Base-by-base conservation (phyloP, 2,329 filamentous ascomycete species). In the Cryphonectria parasitica region DNA sequence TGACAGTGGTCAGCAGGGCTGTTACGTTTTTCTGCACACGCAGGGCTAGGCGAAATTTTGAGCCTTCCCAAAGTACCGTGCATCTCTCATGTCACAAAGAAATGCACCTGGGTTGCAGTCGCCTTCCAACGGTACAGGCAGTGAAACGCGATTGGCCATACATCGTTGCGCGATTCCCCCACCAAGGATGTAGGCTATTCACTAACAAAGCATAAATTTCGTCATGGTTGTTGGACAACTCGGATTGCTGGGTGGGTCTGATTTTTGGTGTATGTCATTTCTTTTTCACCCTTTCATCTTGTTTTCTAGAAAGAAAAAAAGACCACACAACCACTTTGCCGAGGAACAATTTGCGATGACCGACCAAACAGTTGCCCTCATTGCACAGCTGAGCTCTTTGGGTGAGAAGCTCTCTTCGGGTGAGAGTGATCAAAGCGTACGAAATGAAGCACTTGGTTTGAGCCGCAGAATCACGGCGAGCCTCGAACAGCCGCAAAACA, bases 401-500 rank as follows among this genome's bases (percentile, higher is more conserved):
- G 31, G 41, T 22, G 31, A 54, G n/a, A 41, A 52, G 25, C 41
- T 69, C n/a, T 62, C 63, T n/a, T 69, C 54, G 4, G n/a, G 5
- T 3, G 68, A 39, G 11, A 36, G 25, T 8, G 54, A 31, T 11
- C 54, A 71, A 25, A 62, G 34, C 45, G 58, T 64, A n/a, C 69
- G 67, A 15, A 72, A 69, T 58, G 73, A 73, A 64, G 73, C 70
- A 1, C 49, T 75, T 17, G 22, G 54, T 0, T 39, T 75, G 58
- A 71, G 70, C 39, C 71, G 71, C 52, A 69, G 61, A 36, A 69
- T 75, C 22, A 64, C 69, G 2, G 28, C 60, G 1, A 68, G 41
- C 19, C 71, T 74, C 13, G 74, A 74, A 64, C 56, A 73, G 45
- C 74, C 74, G 7, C 64, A 66, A 31, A 68, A 72, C n/a, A 49